These are phyloP conservation scores for Massarina eburnea DNA, from an alignment of 2,329 filamentous ascomycete species.

Conservation along the genomic window DNA sequence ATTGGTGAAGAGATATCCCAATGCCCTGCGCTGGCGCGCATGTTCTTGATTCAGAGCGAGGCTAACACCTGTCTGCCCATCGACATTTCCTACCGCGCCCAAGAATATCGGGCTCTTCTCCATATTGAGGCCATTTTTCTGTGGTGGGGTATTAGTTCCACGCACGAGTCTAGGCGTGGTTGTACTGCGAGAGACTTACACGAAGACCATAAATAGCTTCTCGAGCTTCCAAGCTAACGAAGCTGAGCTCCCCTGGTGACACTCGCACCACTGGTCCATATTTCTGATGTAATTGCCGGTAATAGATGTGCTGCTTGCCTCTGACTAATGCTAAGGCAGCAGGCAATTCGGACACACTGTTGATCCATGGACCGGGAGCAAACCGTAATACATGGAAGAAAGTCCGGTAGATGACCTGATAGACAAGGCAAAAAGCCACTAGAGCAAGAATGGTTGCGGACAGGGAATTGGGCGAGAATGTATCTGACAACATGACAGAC, in stretches of 20 bases:
- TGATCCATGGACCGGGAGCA: neutral
- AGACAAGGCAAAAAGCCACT: neutral
- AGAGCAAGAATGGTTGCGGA: no score
- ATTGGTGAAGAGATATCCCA: constrained; percentile 2
- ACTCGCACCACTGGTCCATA: constrained; percentile 2
- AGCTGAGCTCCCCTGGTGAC: neutral
- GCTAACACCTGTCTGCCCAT: constrained; percentile 2
- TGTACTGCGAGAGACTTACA: neutral
- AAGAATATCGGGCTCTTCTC: constrained; percentile 2
- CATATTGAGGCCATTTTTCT: constrained; percentile 1
- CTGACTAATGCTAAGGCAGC: neutral
- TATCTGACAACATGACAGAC: neutral
- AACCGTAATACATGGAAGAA: neutral
- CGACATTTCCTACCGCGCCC: neutral
- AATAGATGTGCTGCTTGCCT: constrained; percentile 1
- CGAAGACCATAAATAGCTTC: constrained; percentile 1
- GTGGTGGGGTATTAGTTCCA: neutral
- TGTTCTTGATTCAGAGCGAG: constrained; percentile 2
- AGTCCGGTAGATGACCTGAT: neutral
- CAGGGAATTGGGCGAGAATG: neutral
- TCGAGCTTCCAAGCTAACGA: constrained; percentile 1
- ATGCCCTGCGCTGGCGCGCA: constrained; percentile 1
- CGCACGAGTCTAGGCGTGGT: neutral
- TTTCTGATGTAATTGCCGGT: neutral
- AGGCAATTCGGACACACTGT: neutral